Base-by-base conservation (phyloP, 345 rosid species). In the Euphorbia pulcherrima region DNA sequence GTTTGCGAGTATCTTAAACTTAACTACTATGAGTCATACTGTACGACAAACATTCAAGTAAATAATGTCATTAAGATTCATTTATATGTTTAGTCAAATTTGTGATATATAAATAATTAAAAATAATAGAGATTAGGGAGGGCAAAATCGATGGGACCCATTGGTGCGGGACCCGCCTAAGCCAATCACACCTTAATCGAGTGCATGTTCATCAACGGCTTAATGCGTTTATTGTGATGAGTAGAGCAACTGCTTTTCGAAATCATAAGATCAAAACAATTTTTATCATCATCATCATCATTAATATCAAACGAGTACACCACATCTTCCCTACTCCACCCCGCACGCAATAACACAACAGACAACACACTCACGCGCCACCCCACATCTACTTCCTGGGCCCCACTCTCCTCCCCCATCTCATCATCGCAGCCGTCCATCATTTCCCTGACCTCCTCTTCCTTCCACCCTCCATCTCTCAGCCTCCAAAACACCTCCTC, bases 381-480 rank as follows among this genome's bases (percentile, higher is more conserved):
- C 5, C 26, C 72, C 33, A 72, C 65, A n/a, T 71, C 83, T 5
- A 65, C 58, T 9, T 17, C 17, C 39, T 40, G 58, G 62, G 52
- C 54, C 39, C 60, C 75, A 50, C 48, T 4, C 2, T 21, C 29
- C 58, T 0, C 30, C 27, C 21, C 60, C 0, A 41, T 33, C 60
- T 76, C 75, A 5, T 58, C 47, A 48, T 50, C 59, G 20, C 58
- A 20, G 17, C 47, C 59, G 69, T 50, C 51, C 54, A 63, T 44
- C 92, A 90, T 87, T 57, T 92, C 91, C 20, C 81, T 78, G 16
- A 92, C 90, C 60, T 92, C 98, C 16, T 85, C 90, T 60, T 88
- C 91, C 24, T 64, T 72, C 98, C 98, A 92, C 52, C 98, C 98
- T 33, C 87, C 98, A 18, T 78, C 86, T 52, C 81, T 84, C 80